Conservation (phyloP, 1,284 basidiomycete genomes). For the Ceratobasidium sp. region DNA sequence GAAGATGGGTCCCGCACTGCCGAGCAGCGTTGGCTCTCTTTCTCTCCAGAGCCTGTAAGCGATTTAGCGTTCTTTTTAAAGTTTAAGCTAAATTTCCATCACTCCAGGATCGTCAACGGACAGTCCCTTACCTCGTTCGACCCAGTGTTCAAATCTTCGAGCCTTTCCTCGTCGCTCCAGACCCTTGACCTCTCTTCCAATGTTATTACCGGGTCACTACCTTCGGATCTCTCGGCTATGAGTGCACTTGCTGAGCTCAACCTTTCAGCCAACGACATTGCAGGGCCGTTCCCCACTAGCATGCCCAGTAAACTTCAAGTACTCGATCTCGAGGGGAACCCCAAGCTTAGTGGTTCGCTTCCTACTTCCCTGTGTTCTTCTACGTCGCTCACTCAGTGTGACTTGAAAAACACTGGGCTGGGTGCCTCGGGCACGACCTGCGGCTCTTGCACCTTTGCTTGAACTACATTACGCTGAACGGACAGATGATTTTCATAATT, state of each 20-base stretch:
- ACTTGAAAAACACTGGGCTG: constrained; percentile 49
- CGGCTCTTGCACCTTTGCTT: constrained; percentile 48
- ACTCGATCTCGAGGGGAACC: constrained; percentile 56
- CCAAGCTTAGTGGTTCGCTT: constrained; percentile 54
- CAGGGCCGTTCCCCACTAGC: constrained; percentile 54
- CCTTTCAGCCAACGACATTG: constrained; percentile 57
- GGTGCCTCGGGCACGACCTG: constrained; percentile 43
- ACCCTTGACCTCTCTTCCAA: constrained; percentile 60
- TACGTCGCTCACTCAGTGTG: constrained; percentile 49
- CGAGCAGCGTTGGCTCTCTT: constrained; percentile 57
- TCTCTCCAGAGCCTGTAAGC: constrained; percentile 62
- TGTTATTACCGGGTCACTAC: constrained; percentile 56
- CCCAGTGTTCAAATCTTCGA: constrained; percentile 56
- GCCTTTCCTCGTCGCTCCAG: constrained; percentile 58
- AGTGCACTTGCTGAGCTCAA: constrained; percentile 56
- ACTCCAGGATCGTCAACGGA: constrained; percentile 58
- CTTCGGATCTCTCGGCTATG: constrained; percentile 53
- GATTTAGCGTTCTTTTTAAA: constrained; percentile 11
- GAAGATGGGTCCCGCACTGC: constrained; percentile 62
- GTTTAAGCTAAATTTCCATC: not conserved
- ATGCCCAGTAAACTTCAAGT: constrained; percentile 55
- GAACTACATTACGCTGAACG: not conserved
- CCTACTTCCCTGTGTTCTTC: constrained; percentile 50
- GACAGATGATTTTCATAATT: not conserved
- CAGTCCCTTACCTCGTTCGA: constrained; percentile 56